phyloP scores from a whole-genome alignment of 2,329 filamentous ascomycete species.

The Ophiostoma australiae region DNA sequence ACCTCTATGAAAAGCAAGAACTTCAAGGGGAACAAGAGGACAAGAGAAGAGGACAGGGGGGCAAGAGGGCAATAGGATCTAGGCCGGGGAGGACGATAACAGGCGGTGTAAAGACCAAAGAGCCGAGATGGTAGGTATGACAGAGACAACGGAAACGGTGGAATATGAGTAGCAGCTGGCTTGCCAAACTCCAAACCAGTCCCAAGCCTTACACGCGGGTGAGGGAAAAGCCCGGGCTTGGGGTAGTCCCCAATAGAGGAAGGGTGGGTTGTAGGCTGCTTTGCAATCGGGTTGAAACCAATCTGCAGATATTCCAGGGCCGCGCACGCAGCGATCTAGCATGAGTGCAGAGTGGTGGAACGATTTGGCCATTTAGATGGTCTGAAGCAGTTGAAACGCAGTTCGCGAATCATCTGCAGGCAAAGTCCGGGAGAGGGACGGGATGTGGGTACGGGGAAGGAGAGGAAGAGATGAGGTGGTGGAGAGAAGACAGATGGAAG shows the following conservation, averaged over 20 bases:
- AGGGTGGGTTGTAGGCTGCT: not conserved
- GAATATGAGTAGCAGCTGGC: not conserved
- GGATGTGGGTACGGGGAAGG: constrained; percentile 24
- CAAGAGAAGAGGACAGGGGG: not conserved
- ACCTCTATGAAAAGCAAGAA: not conserved
- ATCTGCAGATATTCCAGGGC: not conserved
- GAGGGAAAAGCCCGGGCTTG: not conserved
- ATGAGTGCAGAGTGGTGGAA: constrained; percentile 12
- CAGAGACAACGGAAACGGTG: not conserved
- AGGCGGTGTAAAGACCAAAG: not conserved
- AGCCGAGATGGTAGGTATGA: not conserved
- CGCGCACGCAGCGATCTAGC: not conserved
- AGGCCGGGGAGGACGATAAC: not conserved
- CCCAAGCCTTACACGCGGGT: not conserved
- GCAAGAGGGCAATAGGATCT: not conserved
- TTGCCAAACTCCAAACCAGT: not conserved
- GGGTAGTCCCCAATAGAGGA: not conserved
- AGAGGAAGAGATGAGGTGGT: not conserved
- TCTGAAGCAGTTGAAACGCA: constrained; percentile 26
- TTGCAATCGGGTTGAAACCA: not conserved
- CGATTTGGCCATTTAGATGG: not conserved
- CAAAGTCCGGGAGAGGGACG: constrained; percentile 27
- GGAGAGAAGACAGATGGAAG: constrained; percentile 22
- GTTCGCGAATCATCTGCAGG: constrained; percentile 25
- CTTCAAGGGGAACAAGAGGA: not conserved